Evolutionary conservation across 345 rosid species (phyloP), one percentile per base, ranked within the genome.

Genomic region (Euphorbia tirucalli): DNA sequence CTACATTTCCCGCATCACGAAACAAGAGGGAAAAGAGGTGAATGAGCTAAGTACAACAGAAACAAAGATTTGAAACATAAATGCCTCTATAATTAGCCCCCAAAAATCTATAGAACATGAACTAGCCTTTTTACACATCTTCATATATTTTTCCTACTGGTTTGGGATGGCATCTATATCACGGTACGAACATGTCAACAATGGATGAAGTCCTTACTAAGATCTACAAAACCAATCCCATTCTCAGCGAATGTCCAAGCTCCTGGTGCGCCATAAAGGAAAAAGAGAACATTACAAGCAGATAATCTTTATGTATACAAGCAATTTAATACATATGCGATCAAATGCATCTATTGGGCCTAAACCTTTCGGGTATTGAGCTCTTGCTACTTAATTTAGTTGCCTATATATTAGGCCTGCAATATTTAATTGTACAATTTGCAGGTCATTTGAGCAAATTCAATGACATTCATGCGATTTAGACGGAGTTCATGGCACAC

Each of bases 181-280:
- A 49, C 21, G 5, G 57, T 52, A n/a, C 2, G 25, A 21, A 52
- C 6, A 52, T 4, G 15, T 18, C 59, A 6, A 55, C 13, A 22
- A 22, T 22, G 28, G 18, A 35, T 16, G 21, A 24, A 22, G 57
- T 52, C 57, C 16, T 24, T 22, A 22, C 30, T 56, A 22, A 11
- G 60, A 56, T 59, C n/a, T 39, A 25, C 11, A 69, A 5, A 13
- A 35, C 37, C 52, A 69, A 8, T 72, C 44, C 2, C 37, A 21
- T 28, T 56, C 71, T 67, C 75, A 68, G 22, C 65, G 76, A 11
- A 78, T 72, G 61, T 67, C 74, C 69, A 76, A 66, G 56, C 74
- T 78, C 71, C 80, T 78, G 82, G 30, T 50, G 41, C 13, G 24
- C 57, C 11, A 2, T 24, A 3, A 22, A 22, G 30, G 60, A 56